Base-by-base conservation (phyloP, 2,329 filamentous ascomycete genomes). In the Ophiostoma ips region DNA sequence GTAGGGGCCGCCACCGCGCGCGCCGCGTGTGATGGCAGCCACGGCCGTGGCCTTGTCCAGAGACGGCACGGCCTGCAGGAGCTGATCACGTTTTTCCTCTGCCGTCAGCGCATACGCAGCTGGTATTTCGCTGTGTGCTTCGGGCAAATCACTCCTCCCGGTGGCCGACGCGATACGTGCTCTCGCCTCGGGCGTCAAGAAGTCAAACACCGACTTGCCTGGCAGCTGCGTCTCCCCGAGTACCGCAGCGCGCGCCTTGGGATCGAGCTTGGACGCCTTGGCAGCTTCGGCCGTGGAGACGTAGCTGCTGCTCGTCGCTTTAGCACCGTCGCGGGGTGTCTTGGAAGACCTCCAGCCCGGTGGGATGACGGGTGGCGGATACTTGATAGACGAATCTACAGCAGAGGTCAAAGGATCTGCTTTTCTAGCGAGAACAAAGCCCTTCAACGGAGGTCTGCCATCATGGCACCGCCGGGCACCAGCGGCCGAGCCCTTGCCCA, bases 181-280 rank as follows among this genome's bases (percentile, higher is more conserved):
- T 54, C 92, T 80, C 3, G 85, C 79, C 33, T 84, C 76, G 0
- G 86, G 73, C 0, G 85, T 85, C 56, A 98, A 75, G 64, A 85
- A 98, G 65, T 96, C 89, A 63, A 96, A 98, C 3, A 98, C 81
- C 0, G 92, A 96, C 67, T 96, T 95, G 1, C 87, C 87, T 0
- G 89, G 89, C 0, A 96, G 70, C 34, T 79, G 76, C 36, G 77
- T 72, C 66, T 95, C 90, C 34, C 89, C 89, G 1, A 96, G 72
- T 1, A 94, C 71, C 4, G 79, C 79, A 12, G 88, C 89, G 54
- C 92, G 79, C 38, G 83, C 72, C 60, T 79, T 82, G 1, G 87
- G 81, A 61, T 94, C 80, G 9, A 94, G 72, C 1, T 72, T 78
- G 0, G 87, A 92, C 2, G 77, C 71, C 63, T 83, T 89, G 9